Evolutionary conservation across 768 basidiomycete genomes (phyloP).

Genomic region (Pleurotus sapidus): DNA sequence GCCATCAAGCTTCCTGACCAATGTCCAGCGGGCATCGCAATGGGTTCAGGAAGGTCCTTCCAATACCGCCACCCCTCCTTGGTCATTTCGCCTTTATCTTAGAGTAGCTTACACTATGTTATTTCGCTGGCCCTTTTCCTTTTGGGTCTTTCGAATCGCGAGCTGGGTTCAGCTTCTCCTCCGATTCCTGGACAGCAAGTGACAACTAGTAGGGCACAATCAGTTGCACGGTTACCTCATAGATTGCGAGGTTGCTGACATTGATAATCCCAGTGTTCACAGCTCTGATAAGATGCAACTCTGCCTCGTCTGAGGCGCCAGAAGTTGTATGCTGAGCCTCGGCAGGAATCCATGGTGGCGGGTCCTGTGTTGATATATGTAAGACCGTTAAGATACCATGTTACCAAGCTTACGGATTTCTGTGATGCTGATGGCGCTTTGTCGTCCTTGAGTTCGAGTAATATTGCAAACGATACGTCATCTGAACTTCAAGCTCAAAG

Average conservation of each 20-base stretch:
- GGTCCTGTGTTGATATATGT: conserved; percentile 38
- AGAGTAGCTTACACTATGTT: not conserved
- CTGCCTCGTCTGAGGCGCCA: conserved; percentile 60
- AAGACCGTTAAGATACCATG: not conserved
- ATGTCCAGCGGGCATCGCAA: not conserved
- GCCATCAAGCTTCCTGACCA: no score
- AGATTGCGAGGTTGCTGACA: conserved; percentile 34
- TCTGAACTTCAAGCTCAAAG: conserved; percentile 31
- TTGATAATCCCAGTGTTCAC: conserved; percentile 85
- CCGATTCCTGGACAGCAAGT: conserved; percentile 78
- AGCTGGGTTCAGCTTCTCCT: conserved; percentile 50
- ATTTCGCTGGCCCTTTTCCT: not conserved
- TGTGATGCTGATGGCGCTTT: conserved; percentile 49
- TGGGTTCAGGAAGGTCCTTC: no score
- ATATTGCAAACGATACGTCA: conserved; percentile 75
- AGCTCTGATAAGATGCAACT: conserved; percentile 72
- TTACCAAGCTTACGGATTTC: conserved; percentile 34
- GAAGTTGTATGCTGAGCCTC: conserved; percentile 65
- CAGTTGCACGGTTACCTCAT: not conserved
- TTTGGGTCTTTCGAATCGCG: conserved; percentile 19
- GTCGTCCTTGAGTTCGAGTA: conserved; percentile 78
- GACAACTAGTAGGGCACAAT: conserved; percentile 48
- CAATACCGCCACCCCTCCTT: no score
- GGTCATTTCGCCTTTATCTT: no score
- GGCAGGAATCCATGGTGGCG: conserved; percentile 80